Evolutionary conservation across 2,329 filamentous ascomycete genomes (phyloP).

Genomic region (Dactylellina leptospora): DNA sequence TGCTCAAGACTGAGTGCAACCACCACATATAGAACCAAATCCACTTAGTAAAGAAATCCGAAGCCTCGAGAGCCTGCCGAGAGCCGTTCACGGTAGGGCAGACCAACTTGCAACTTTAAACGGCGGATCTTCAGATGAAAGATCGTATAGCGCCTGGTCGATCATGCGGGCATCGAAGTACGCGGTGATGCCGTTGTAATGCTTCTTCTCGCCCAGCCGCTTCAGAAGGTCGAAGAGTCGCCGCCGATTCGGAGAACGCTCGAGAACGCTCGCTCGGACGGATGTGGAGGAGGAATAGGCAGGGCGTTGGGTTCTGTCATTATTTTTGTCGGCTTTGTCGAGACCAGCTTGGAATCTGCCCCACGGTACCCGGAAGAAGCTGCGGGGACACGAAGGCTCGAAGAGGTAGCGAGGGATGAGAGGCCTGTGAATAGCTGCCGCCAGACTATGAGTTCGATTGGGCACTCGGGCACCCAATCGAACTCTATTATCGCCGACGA

Average conservation of each 20-base stretch:
- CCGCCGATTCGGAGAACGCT: constrained; percentile 18
- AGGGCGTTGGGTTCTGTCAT: not conserved
- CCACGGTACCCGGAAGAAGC: too few species aligned
- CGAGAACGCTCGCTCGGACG: constrained; percentile 35
- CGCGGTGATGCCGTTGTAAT: not conserved
- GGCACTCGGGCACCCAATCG: too few species aligned
- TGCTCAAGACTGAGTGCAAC: constrained; percentile 14
- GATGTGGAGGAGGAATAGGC: not conserved
- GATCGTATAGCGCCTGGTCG: constrained; percentile 18
- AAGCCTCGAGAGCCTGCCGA: not conserved
- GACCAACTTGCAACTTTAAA: constrained; percentile 43
- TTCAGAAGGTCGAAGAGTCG: constrained; percentile 15
- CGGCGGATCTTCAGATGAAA: constrained; percentile 19
- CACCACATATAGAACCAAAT: not conserved
- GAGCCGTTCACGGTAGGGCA: not conserved
- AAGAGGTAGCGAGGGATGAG: too few species aligned
- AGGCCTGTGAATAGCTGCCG: too few species aligned
- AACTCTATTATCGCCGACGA: too few species aligned
- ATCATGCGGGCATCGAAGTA: constrained; percentile 13
- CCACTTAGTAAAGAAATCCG: constrained; percentile 5
- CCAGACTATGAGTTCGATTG: too few species aligned
- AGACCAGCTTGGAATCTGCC: too few species aligned
- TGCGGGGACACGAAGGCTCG: too few species aligned
- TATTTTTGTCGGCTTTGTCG: not conserved
- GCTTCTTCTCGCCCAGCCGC: constrained; percentile 1